These are phyloP conservation scores for Cenococcum geophilum DNA, from an alignment of 495 filamentous ascomycete genomes.

Conservation along the genomic window DNA sequence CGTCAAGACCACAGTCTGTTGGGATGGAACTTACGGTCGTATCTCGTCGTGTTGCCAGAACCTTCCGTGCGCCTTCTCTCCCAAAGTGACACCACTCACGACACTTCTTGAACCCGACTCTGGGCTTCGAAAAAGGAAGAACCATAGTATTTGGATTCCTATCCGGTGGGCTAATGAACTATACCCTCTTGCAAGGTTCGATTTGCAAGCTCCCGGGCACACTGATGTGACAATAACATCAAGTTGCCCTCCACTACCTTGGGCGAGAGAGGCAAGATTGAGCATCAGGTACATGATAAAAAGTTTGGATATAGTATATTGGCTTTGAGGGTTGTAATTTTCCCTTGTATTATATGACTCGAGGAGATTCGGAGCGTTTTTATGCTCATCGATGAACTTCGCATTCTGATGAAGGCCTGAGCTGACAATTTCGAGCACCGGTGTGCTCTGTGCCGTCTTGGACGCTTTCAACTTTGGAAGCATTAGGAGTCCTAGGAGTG, in stretches of 20 bases:
- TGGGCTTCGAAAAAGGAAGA: conserved; percentile 13
- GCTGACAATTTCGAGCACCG: conserved; percentile 26
- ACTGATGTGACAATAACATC: conserved; percentile 24
- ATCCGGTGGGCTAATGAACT: not conserved
- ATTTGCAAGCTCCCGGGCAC: conserved; percentile 26
- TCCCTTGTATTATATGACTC: conserved; percentile 8
- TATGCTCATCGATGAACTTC: not conserved
- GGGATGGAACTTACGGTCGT: conserved; percentile 9
- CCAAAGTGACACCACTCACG: conserved; percentile 19
- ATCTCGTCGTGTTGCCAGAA: conserved; percentile 29
- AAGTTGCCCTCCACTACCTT: conserved; percentile 3
- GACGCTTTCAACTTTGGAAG: conserved; percentile 42
- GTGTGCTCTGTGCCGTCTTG: conserved; percentile 12
- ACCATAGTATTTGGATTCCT: conserved; percentile 2
- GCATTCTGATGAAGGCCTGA: not conserved
- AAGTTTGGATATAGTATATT: conserved; percentile 9
- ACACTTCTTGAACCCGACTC: conserved; percentile 25
- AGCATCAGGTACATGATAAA: conserved; percentile 11
- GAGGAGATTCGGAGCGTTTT: not conserved
- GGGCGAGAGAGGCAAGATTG: conserved; percentile 8
- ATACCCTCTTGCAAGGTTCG: conserved; percentile 18
- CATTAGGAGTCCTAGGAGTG: conserved; percentile 50
- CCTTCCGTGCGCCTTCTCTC: conserved; percentile 18
- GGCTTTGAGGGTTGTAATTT: not conserved
- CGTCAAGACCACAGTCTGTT: too few species aligned